Evolutionary conservation across 257 asterid genomes (phyloP).

Genomic region (Fraxinus americana): DNA sequence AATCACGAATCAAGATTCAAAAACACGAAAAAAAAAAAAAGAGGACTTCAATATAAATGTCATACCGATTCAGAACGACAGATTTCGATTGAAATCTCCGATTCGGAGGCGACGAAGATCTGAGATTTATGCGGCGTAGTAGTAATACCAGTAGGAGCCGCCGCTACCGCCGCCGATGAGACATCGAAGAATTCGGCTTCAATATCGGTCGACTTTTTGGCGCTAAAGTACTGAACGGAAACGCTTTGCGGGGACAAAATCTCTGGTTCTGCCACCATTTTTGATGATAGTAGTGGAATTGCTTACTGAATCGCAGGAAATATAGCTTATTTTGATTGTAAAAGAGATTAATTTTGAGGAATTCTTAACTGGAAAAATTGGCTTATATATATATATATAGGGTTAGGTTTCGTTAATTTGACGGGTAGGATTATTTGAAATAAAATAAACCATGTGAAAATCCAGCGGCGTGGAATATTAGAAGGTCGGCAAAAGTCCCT

Average conservation of each 20-base stretch:
- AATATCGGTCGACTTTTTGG: constrained; percentile 8
- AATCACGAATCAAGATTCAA: background rate
- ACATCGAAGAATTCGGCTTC: constrained; percentile 26
- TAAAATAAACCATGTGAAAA: background rate
- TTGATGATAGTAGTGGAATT: background rate
- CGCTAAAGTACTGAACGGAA: constrained; percentile 39
- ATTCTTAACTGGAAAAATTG: background rate
- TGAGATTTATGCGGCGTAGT: background rate
- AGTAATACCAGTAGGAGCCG: background rate
- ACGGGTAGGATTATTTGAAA: background rate
- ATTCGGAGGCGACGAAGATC: constrained; percentile 11
- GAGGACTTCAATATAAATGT: background rate
- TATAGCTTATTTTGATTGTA: background rate
- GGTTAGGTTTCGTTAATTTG: background rate
- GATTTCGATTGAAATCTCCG: constrained; percentile 28
- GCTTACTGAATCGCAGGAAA: background rate
- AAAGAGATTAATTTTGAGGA: background rate
- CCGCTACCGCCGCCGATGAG: background rate
- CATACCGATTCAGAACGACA: constrained; percentile 45
- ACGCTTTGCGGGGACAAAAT: constrained; percentile 30
- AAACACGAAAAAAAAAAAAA: background rate
- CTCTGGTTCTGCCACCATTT: constrained; percentile 33
- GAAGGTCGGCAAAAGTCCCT: background rate
- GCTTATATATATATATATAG: background rate
- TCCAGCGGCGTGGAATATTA: background rate